Evolutionary conservation across 768 basidiomycete genomes (phyloP), one percentile per base, ranked within the genome.

Genomic region (Boletus rufocinnamomeus): DNA sequence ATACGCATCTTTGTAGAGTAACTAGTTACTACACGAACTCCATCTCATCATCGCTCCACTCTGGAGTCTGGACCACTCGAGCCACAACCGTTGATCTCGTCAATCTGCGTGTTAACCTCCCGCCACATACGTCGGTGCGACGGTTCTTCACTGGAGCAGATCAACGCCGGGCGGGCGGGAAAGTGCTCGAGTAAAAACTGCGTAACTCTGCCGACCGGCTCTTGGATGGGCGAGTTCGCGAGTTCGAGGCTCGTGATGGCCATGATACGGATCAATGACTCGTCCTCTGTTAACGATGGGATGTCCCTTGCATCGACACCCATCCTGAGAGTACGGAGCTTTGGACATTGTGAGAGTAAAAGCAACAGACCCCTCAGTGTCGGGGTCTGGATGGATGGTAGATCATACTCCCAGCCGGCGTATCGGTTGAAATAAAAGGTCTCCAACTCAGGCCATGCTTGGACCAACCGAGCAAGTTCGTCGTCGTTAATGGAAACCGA

Each of bases 281-380:
- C 59, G 6, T 37, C 45, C 17, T 35, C 32, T 4, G 60, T 51
- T 5, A 54, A 32, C 14, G 34, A 47, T 23, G 60, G 62, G 3
- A 52, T 43, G 28, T 40, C 23, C 25, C 7, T 51, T 8, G 59
- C 59, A 32, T 63, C 54, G 21, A 62, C 6, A 13, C 51, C 32
- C 30, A 60, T n/a, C 13, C 53, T 54, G 4, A 62, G 50, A 1
- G 13, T 1, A 19, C 14, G 34, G 4, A 62, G 46, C 47, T 32
- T 32, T 32, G 47, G 47, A n/a, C 48, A 34, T 34, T 21, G 30
- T n/a, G 13, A n/a, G n/a, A 52, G 54, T 17, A 62, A 28, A 14
- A 23, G 32, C 35, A 60, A n/a, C 21, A 62, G 41, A 14, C 58
- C 45, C 34, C 19, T 53, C 21, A 61, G 54, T 11, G 53, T 62